phyloP scores from a whole-genome alignment of 1,139 yeast species.

The Protomyces gravidus region DNA sequence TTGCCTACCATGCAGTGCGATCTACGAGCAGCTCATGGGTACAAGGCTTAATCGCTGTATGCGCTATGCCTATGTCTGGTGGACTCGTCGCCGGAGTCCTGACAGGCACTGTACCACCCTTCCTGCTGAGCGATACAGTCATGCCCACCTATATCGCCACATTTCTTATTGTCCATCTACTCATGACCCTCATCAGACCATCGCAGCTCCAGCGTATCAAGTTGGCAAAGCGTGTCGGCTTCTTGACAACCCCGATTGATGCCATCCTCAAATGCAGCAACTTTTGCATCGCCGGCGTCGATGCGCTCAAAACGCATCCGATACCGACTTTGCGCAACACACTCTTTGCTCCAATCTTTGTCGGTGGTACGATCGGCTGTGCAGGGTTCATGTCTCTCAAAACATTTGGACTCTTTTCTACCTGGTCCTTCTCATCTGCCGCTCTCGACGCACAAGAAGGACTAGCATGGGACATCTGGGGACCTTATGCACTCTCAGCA shows the following conservation, averaged over 20 bases:
- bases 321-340: conserved; percentile 17
- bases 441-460: conserved; percentile 5
- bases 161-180: conserved; percentile 5
- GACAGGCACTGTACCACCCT: conserved; percentile 23
- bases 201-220: neutral
- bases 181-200: conserved; percentile 7
- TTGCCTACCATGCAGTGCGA: conserved; percentile 11
- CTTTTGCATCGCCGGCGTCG: conserved; percentile 17
- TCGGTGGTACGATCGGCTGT: conserved; percentile 19
- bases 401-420: conserved; percentile 15
- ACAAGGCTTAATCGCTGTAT: conserved; percentile 20
- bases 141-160: conserved; percentile 23
- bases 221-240: neutral
- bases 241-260: conserved; percentile 15
- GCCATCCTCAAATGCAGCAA: conserved; percentile 10
- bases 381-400: conserved; percentile 19
- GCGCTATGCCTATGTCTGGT: conserved; percentile 25
- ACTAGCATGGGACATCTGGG: conserved; percentile 20
- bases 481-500: conserved; percentile 13
- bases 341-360: conserved; percentile 19
- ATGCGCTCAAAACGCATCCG: conserved; percentile 15
- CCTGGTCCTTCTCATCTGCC: conserved; percentile 1
- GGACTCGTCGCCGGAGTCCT: conserved; percentile 19
- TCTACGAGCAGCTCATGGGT: conserved; percentile 10
- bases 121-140: conserved; percentile 17